Conservation (phyloP, 331 rosid genomes). For the Quercus lobata region DNA sequence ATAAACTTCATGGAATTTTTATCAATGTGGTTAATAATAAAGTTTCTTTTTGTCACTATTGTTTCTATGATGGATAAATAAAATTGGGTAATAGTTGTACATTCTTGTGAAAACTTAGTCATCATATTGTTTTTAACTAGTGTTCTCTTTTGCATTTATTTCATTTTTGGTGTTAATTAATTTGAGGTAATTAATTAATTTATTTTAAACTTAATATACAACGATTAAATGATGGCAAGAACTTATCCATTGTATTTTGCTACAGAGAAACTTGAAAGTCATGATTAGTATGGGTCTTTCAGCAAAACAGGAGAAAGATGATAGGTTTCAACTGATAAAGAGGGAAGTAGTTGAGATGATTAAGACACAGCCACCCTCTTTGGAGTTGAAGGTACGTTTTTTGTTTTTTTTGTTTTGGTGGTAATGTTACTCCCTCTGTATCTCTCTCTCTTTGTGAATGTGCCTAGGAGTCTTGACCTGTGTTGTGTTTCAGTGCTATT, state of each 20-base stretch:
- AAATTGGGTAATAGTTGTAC: background rate
- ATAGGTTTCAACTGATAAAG: constrained; percentile 82
- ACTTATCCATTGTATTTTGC: constrained; percentile 35
- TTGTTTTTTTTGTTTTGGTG: background rate
- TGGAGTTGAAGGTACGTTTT: constrained; percentile 68
- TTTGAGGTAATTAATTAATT: background rate
- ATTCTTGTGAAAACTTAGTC: constrained; percentile 2
- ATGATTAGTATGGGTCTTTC: constrained; percentile 90
- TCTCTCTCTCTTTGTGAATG: background rate
- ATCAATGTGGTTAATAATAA: constrained; percentile 4
- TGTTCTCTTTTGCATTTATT: constrained; percentile 6
- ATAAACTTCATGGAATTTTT: background rate
- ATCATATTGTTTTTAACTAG: background rate
- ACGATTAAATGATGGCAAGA: background rate
- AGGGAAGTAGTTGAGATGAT: constrained; percentile 88
- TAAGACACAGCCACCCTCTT: constrained; percentile 46
- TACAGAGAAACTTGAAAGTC: constrained; percentile 86
- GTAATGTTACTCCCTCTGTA: background rate
- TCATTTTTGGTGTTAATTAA: constrained; percentile 1
- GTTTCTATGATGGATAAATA: constrained; percentile 1
- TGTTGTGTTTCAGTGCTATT: no score
- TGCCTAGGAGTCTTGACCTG: background rate
- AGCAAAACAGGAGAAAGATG: constrained; percentile 88
- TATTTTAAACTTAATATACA: background rate
- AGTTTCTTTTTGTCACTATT: background rate